Evolutionary conservation across 495 filamentous ascomycete genomes (phyloP), one percentile per base, ranked within the genome.

Genomic region (Penicillium steckii): DNA sequence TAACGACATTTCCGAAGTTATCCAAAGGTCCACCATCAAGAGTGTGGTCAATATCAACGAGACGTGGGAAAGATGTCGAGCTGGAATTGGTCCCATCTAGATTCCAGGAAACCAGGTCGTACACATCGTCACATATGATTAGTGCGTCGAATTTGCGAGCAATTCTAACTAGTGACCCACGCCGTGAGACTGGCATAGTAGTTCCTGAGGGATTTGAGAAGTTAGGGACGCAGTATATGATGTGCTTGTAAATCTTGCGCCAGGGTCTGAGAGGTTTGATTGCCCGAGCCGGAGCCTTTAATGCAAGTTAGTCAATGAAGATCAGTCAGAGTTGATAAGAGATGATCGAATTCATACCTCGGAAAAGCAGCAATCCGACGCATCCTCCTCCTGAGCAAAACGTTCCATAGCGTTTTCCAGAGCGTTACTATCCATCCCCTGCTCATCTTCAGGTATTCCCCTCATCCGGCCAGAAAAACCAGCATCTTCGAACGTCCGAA

Each of bases 211-310:
- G 88, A 60, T 91, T 91, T 30, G 60, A 74, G 61, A 84, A 87
- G 0, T 80, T 87, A 0, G 88, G 85, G 1, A 90, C 85, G 35
- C 75, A 77, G 62, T 92, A 92, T 50, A 92, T 81, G 47, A 91
- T 64, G 61, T 90, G 86, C 4, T 72, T 73, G 62, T 90, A 92
- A 40, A 83, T 71, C 56, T 84, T 87, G 25, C 70, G 65, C 56
- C 74, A 74, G 12, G 68, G 52, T 6, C 62, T 54, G 1, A 46
- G 22, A 0, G 65, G 59, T 51, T 76, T 75, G 24, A 23, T 48
- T 8, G 25, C 3, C 50, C n/a, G n/a, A n/a, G n/a, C n/a, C n/a
- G n/a, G n/a, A n/a, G n/a, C n/a, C n/a, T n/a, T n/a, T n/a, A n/a
- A n/a, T n/a, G n/a, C n/a, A n/a, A n/a, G n/a, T n/a, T n/a, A n/a